Evolutionary conservation across 129 eudicot species (phyloP).

Genomic region (Escallonia rubra): DNA sequence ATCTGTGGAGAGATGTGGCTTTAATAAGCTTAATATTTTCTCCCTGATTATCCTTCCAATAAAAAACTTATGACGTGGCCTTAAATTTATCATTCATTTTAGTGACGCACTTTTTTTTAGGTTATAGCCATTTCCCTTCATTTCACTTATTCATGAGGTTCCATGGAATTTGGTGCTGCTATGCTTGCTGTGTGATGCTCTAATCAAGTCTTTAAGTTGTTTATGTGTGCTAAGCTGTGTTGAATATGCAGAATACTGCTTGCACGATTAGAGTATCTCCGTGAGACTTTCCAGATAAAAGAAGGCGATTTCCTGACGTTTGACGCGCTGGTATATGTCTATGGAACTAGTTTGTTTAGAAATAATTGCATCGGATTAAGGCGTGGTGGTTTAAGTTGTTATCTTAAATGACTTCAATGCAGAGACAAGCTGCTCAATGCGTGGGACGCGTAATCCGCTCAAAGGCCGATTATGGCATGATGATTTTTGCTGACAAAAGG

Average conservation of each 20-base stretch:
- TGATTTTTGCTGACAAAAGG: slow-evolving; percentile 99
- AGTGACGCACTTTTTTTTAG: too few relatives aligned
- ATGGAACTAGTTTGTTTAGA: neutral
- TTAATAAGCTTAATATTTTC: too few relatives aligned
- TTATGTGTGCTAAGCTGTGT: slow-evolving; percentile 5
- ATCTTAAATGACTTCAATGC: slow-evolving; percentile 10
- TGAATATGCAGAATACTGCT: slow-evolving; percentile 70
- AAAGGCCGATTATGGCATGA: slow-evolving; percentile 99
- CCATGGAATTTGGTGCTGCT: neutral
- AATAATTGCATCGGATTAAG: neutral
- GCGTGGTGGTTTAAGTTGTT: slow-evolving; percentile 2
- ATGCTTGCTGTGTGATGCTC: neutral
- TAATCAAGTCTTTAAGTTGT: neutral
- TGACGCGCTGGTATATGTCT: slow-evolving; percentile 77
- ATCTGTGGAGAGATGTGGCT: too few relatives aligned
- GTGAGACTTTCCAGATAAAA: slow-evolving; percentile 98
- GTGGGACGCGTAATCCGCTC: slow-evolving; percentile 98
- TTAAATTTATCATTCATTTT: too few relatives aligned
- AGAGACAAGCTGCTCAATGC: slow-evolving; percentile 99
- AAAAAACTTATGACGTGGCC: too few relatives aligned
- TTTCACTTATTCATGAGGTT: too few relatives aligned
- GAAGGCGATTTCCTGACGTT: slow-evolving; percentile 97
- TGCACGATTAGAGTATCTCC: slow-evolving; percentile 84
- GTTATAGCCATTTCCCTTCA: too few relatives aligned
- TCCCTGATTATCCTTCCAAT: too few relatives aligned